Percentiles rank a stretch among this genome's conserved stretches.
phyloP scores from a whole-genome alignment of 106 monocot genomes.

The Dendrobium nobile region DNA sequence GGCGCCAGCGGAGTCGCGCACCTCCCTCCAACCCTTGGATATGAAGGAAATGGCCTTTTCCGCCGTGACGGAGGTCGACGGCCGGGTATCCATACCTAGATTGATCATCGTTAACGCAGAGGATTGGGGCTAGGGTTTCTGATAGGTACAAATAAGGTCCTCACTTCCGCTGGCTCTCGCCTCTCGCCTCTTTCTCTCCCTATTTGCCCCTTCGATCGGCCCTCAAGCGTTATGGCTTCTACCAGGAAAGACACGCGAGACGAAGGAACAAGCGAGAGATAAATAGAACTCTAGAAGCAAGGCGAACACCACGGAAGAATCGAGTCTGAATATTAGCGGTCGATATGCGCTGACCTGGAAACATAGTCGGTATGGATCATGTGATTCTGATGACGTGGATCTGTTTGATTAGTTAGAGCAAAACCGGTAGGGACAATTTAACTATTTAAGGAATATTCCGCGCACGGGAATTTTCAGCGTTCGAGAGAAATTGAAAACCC shows the following conservation, averaged over 20 bases:
- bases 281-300: background rate
- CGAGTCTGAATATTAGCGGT: no score
- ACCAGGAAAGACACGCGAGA: background rate
- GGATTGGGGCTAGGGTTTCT: conserved; percentile 12
- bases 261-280: background rate
- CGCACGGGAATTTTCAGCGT: no score
- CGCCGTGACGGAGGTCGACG: conserved; percentile 43
- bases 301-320: background rate
- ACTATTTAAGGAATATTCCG: no score
- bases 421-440: no score
- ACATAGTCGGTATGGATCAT: no score
- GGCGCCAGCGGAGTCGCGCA: conserved; percentile 69
- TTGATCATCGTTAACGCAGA: conserved; percentile 26
- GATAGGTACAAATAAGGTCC: background rate
- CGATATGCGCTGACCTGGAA: no score
- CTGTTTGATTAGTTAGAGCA: no score
- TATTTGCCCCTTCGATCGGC: background rate
- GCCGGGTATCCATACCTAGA: conserved; percentile 35
- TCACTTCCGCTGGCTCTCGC: background rate
- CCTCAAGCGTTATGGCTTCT: background rate
- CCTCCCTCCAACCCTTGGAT: conserved; percentile 85
- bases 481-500: no score
- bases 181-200: background rate
- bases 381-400: no score
- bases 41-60: conserved; percentile 76